phyloP scores from a whole-genome alignment of 768 basidiomycete species.

The Hydnomerulius pinastri region DNA sequence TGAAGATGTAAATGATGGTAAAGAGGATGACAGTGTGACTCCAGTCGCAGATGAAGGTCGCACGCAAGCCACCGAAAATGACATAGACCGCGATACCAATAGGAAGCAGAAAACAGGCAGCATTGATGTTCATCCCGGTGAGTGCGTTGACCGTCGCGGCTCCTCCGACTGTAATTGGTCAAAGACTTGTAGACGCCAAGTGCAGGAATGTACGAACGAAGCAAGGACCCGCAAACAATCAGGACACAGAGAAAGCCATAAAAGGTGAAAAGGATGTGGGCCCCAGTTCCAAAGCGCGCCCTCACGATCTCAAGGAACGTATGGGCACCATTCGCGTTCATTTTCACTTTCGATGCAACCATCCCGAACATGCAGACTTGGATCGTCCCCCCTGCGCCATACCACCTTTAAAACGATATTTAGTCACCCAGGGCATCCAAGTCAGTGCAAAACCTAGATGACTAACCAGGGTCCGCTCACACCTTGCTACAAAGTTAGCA shows the following conservation, averaged over 20 bases:
- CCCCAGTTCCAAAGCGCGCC: conserved; percentile 46
- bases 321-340: conserved; percentile 58
- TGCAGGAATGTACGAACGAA: conserved; percentile 35
- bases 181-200: neutral
- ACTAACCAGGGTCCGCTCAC: conserved; percentile 50
- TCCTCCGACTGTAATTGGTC: conserved; percentile 38
- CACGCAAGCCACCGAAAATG: conserved; percentile 43
- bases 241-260: conserved; percentile 54
- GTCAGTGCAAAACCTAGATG: neutral
- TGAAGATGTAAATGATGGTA: conserved; percentile 38
- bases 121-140: conserved; percentile 46
- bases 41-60: conserved; percentile 48
- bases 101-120: conserved; percentile 48
- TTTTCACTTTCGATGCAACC: conserved; percentile 57
- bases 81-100: conserved; percentile 46
- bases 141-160: conserved; percentile 47
- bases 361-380: conserved; percentile 55
- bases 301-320: conserved; percentile 62
- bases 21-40: conserved; percentile 49
- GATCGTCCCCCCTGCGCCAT: conserved; percentile 52
- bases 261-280: conserved; percentile 53
- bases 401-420: conserved; percentile 39
- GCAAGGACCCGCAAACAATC: conserved; percentile 50
- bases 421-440: neutral
- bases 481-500: conserved; percentile 25